These are phyloP conservation scores for Saccharum officinarum DNA, from an alignment of 176 grass and related monocot genomes.

Conservation along the genomic window DNA sequence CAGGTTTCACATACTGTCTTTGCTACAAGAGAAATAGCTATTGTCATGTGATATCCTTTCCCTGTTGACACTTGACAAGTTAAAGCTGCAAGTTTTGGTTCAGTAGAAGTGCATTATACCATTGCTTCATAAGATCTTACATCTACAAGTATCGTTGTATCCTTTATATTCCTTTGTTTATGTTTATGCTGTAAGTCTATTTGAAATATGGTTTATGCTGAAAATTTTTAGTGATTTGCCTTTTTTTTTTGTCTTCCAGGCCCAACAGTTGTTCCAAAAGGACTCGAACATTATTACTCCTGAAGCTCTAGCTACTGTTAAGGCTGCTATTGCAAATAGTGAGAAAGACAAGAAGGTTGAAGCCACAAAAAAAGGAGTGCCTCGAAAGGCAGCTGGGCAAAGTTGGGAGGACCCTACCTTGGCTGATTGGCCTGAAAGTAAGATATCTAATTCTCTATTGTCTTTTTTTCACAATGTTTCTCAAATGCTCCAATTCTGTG, in stretches of 20 bases:
- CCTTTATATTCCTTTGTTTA: not conserved
- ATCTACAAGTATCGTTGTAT: not conserved
- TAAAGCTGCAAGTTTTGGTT: not conserved
- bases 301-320: constrained; percentile 64
- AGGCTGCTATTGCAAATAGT: constrained; percentile 62
- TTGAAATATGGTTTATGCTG: not conserved
- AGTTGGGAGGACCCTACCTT: constrained; percentile 78
- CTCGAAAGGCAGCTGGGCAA: constrained; percentile 81
- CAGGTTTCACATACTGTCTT: not conserved
- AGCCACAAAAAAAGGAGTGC: constrained; percentile 60
- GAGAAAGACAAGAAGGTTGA: constrained; percentile 53
- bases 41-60: not conserved
- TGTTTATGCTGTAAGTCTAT: not conserved
- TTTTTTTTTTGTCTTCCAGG: constrained; percentile 28
- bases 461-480: not conserved
- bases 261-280: constrained; percentile 65
- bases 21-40: not conserved
- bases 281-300: constrained; percentile 62
- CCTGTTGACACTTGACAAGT: not conserved
- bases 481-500: constrained; percentile 2
- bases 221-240: not conserved
- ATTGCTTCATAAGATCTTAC: not conserved
- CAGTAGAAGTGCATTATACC: not conserved
- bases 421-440: constrained; percentile 89
- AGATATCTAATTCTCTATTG: constrained; percentile 21